Percentiles rank a stretch among this genome's conserved stretches.
Evolutionary conservation across 371 early-diverging fungal species (phyloP).

Genomic region (Mortierella polycephala): DNA sequence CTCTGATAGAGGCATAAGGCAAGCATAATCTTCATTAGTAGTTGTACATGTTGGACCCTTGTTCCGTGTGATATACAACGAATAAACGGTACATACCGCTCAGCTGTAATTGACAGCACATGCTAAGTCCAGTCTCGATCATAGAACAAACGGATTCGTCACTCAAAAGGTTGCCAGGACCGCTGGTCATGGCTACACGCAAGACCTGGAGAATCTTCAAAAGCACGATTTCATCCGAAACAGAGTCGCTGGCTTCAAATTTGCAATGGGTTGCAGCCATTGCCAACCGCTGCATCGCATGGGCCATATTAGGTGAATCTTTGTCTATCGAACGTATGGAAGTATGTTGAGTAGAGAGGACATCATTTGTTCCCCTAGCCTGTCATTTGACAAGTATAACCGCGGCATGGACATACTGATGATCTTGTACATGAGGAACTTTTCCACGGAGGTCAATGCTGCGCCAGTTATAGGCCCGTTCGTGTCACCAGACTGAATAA

Average conservation of each 20-base stretch:
- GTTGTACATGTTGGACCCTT: too few relatives aligned
- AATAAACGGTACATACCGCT: slow-evolving; percentile 69
- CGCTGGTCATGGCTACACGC: slow-evolving; percentile 73
- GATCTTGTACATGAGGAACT: slow-evolving; percentile 87
- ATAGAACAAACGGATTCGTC: slow-evolving; percentile 96
- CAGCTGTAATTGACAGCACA: slow-evolving; percentile 93
- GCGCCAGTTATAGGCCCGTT: slow-evolving; percentile 95
- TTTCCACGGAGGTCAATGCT: slow-evolving; percentile 89
- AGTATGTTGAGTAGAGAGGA: neutral
- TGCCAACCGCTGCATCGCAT: slow-evolving; percentile 78
- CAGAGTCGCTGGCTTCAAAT: slow-evolving; percentile 94
- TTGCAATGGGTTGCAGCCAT: slow-evolving; percentile 92
- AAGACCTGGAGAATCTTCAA: slow-evolving; percentile 88
- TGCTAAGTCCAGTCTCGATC: slow-evolving; percentile 95
- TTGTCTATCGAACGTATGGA: slow-evolving; percentile 59
- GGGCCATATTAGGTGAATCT: slow-evolving; percentile 71
- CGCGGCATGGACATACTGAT: slow-evolving; percentile 65
- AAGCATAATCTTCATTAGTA: too few relatives aligned
- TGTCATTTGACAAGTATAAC: neutral
- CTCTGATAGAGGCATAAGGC: slow-evolving; percentile 58
- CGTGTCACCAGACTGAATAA: slow-evolving; percentile 91
- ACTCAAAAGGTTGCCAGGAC: slow-evolving; percentile 74
- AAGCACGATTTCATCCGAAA: slow-evolving; percentile 93
- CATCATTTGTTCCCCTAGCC: too few relatives aligned
- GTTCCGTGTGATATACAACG: too few relatives aligned